phyloP scores from a whole-genome alignment of 164 flowering plant species.

The Litsea cubeba region DNA sequence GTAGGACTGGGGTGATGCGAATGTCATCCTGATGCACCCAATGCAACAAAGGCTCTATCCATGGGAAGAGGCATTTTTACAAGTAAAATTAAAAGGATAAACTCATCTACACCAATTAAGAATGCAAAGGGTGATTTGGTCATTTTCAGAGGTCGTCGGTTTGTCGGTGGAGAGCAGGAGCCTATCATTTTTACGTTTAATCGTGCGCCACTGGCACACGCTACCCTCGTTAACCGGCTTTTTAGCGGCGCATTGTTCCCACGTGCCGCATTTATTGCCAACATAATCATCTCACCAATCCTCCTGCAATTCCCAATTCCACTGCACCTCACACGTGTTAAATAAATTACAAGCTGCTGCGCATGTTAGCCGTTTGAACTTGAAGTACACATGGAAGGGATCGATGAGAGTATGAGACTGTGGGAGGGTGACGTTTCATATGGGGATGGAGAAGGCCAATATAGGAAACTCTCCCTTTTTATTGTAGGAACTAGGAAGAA shows the following conservation, averaged over 20 bases:
- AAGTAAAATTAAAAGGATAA: too few species aligned
- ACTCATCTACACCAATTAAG: too few species aligned
- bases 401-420: background rate
- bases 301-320: background rate
- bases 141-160: too few species aligned
- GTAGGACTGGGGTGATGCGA: too few species aligned
- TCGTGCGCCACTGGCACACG: conserved; percentile 9
- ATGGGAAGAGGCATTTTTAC: too few species aligned
- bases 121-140: background rate
- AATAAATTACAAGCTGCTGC: background rate
- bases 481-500: too few species aligned
- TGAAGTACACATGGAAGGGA: background rate
- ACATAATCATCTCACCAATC: conserved; percentile 12
- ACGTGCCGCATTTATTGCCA: conserved; percentile 11
- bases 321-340: background rate
- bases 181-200: conserved; percentile 7
- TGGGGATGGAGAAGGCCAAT: too few species aligned
- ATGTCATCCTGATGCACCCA: too few species aligned
- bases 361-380: background rate
- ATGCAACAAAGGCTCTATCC: too few species aligned
- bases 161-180: too few species aligned
- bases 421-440: background rate
- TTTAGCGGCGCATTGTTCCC: conserved; percentile 25
- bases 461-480: too few species aligned
- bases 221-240: conserved; percentile 18